These are phyloP conservation scores for Dicorynia guianensis DNA, from an alignment of 306 rosid genomes.

Conservation along the genomic window DNA sequence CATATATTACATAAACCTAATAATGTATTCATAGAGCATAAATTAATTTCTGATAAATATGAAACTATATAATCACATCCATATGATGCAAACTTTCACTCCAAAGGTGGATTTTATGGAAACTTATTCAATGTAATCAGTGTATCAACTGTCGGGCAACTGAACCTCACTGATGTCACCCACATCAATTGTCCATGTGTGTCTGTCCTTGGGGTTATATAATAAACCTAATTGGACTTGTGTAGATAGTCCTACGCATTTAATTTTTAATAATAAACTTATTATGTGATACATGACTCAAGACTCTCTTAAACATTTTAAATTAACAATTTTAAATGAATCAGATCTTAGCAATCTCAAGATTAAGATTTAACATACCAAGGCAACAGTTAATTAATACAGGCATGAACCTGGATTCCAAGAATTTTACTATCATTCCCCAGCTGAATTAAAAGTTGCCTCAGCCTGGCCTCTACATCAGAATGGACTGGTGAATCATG, in stretches of 20 bases:
- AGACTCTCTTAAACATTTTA: no score
- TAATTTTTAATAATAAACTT: not conserved
- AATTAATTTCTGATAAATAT: no score
- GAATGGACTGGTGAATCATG: conserved; percentile 58
- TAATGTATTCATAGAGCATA: no score
- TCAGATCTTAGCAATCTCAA: conserved; percentile 26
- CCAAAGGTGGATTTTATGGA: no score
- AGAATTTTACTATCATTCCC: conserved; percentile 69
- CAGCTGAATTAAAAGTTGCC: conserved; percentile 58
- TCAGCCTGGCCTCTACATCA: conserved; percentile 63
- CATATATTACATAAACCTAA: no score
- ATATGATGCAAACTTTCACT: no score
- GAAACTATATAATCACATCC: no score
- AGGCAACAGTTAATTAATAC: conserved; percentile 21
- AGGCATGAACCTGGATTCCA: conserved; percentile 82
- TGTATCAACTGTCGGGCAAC: no score
- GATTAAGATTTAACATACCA: conserved; percentile 18
- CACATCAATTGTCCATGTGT: not conserved
- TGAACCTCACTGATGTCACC: not conserved
- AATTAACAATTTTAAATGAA: conserved; percentile 23
- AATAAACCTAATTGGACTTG: conserved; percentile 15
- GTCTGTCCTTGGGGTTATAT: not conserved
- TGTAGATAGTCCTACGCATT: not conserved
- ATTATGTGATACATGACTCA: no score
- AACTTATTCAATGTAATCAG: no score